These are phyloP conservation scores for Cladorrhinum sp. DNA, from an alignment of 2,329 filamentous ascomycete species.

Conservation along the genomic window DNA sequence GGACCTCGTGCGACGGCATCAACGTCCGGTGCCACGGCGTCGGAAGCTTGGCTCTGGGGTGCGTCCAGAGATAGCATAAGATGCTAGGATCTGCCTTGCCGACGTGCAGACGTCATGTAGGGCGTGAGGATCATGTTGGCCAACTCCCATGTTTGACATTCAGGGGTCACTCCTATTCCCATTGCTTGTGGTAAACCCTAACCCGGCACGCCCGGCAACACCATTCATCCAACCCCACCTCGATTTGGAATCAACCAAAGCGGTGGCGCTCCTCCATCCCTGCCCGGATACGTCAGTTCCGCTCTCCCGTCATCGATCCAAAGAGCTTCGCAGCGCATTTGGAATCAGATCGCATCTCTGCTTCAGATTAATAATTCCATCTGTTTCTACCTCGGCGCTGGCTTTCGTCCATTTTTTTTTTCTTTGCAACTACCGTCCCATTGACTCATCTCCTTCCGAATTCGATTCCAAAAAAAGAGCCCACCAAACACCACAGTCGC, in stretches of 20 bases:
- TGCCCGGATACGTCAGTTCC: not conserved
- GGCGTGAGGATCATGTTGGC: too few relatives aligned
- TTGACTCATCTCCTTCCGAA: not conserved
- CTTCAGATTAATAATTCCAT: not conserved
- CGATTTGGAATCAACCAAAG: not conserved
- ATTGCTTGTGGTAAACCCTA: not conserved
- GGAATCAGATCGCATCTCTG: not conserved
- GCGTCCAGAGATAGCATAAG: not conserved
- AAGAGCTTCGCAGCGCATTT: not conserved
- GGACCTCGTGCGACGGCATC: not conserved
- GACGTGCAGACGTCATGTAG: not conserved
- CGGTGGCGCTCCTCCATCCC: not conserved
- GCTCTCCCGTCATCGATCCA: not conserved
- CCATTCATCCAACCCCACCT: not conserved
- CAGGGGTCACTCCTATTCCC: not conserved
- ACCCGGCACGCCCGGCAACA: too few relatives aligned
- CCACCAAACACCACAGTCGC: constrained; percentile 5
- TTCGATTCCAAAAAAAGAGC: not conserved
- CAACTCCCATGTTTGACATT: not conserved
- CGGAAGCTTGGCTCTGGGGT: not conserved
- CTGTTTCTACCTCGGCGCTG: not conserved
- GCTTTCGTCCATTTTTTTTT: not conserved
- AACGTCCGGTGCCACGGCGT: not conserved
- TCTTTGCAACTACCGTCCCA: not conserved
- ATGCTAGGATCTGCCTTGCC: not conserved